A percentile compares a stretch with the other conserved stretches of the same genome.
These are phyloP conservation scores for Fusarium keratoplasticum DNA, from an alignment of 2,329 filamentous ascomycete species.

Conservation along the genomic window DNA sequence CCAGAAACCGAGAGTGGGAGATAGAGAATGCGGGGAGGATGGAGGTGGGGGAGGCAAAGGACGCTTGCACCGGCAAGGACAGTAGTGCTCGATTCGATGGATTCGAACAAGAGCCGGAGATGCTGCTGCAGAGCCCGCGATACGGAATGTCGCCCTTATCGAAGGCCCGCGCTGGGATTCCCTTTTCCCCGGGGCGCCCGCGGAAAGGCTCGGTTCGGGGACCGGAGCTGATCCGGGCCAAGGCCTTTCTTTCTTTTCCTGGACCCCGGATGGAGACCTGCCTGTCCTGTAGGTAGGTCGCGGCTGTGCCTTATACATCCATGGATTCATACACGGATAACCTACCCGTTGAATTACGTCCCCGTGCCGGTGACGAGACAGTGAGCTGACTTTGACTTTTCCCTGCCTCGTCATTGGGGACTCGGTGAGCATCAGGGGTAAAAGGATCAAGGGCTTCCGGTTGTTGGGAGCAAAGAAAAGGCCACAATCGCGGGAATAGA, in stretches of 20 bases:
- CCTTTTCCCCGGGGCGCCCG: constrained; percentile 31
- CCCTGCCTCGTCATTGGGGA: constrained; percentile 8
- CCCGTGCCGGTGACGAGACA: neutral
- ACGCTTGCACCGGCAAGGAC: neutral
- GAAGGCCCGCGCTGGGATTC: constrained; percentile 1
- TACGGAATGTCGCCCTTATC: constrained; percentile 21
- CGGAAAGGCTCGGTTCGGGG: constrained; percentile 43
- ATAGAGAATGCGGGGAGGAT: constrained; percentile 23
- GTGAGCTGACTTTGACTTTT: constrained; percentile 12
- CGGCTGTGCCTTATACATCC: neutral
- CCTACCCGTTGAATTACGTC: neutral
- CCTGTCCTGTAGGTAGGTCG: neutral
- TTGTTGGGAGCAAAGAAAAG: constrained; percentile 20
- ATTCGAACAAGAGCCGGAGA: neutral
- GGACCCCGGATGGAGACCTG: neutral
- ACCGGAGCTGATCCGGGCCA: constrained; percentile 32
- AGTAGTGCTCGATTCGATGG: neutral
- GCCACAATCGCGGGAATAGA: constrained; percentile 31
- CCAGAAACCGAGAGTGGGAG: constrained; percentile 1
- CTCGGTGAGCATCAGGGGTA: neutral
- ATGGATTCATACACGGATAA: neutral
- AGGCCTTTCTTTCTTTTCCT: neutral
- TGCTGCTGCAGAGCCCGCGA: neutral
- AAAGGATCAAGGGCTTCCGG: neutral
- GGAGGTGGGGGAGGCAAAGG: constrained; percentile 1